Evolutionary conservation across 495 filamentous ascomycete genomes (phyloP), one percentile per base, ranked within the genome.

Genomic region (Lentithecium fluviatile): DNA sequence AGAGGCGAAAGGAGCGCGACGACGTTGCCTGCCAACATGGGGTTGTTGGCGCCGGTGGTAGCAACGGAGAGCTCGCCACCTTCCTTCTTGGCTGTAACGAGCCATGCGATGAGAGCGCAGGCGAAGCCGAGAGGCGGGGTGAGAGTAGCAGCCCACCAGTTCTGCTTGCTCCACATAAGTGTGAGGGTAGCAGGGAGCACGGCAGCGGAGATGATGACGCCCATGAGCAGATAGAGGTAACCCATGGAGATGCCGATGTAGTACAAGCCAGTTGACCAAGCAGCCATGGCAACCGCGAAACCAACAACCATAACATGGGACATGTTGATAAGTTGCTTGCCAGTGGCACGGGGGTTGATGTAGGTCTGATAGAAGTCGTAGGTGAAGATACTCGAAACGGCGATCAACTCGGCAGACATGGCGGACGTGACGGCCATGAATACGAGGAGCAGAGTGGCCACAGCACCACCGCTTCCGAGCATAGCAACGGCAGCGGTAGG

Each of bases 351-450:
- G 12, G 83, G 84, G 56, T 83, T 82, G 69, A 82, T 63, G 66
- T 83, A 83, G 19, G 79, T 82, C 64, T 82, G 79, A 66, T 79
- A 83, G 37, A 96, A 83, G 71, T 97, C 93, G 69, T 96, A 97
- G 38, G 92, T 96, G 75, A 86, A 87, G 74, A 97, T 95, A 25
- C 88, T 91, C 20, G 88, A 92, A 45, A 96, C 92, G 37, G 93
- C 92, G 58, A 97, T 96, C 26, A 96, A 76, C 72, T 97, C 89
- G 0, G 90, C 88, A 13, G 91, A 96, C 51, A 86, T 89, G 11
- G 93, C 92, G 11, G 85, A 89, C 2, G 93, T 97, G 45, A 97
- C 92, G 17, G 93, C 93, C 89, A 97, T 95, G 79, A 97, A 97
- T 52, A 97, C 84, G 56, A 97, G 85, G 13, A 97, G 76, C 0